These are phyloP conservation scores for Massariosphaeria phaeospora DNA, from an alignment of 495 filamentous ascomycete species.

Conservation along the genomic window DNA sequence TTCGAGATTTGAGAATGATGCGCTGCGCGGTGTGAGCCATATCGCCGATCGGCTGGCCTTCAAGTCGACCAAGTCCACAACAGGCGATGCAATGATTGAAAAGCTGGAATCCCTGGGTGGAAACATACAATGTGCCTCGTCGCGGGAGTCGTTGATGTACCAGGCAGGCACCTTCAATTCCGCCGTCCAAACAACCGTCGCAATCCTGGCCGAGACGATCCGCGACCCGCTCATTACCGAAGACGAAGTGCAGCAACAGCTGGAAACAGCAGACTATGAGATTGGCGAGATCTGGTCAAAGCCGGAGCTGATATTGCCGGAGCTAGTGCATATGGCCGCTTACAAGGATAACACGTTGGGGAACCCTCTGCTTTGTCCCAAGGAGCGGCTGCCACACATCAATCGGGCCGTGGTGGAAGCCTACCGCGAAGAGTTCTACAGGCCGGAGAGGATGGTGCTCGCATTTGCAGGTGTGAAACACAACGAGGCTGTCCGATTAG, in stretches of 20 bases:
- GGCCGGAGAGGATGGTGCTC: constrained; percentile 84
- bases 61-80: constrained; percentile 75
- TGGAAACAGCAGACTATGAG: constrained; percentile 89
- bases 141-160: constrained; percentile 96
- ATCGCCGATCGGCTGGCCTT: constrained; percentile 95
- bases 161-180: constrained; percentile 97
- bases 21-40: constrained; percentile 84
- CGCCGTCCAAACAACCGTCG: constrained; percentile 75
- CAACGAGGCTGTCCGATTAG: constrained; percentile 68
- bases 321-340: constrained; percentile 89
- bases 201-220: constrained; percentile 88
- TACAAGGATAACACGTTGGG: constrained; percentile 94
- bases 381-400: constrained; percentile 73
- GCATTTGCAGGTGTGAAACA: constrained; percentile 93
- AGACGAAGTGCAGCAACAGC: constrained; percentile 77
- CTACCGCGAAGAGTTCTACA: constrained; percentile 80
- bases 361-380: constrained; percentile 86
- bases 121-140: constrained; percentile 93
- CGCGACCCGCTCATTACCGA: constrained; percentile 85
- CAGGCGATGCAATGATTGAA: constrained; percentile 82
- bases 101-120: constrained; percentile 80
- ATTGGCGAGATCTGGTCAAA: constrained; percentile 97
- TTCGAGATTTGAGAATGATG: constrained; percentile 86
- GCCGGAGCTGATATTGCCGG: constrained; percentile 91
- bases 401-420: constrained; percentile 66